A percentile compares a stretch with the other conserved stretches of the same genome.
These are phyloP conservation scores for Binderoboletus segoi DNA, from an alignment of 1,284 basidiomycete species.

Conservation along the genomic window DNA sequence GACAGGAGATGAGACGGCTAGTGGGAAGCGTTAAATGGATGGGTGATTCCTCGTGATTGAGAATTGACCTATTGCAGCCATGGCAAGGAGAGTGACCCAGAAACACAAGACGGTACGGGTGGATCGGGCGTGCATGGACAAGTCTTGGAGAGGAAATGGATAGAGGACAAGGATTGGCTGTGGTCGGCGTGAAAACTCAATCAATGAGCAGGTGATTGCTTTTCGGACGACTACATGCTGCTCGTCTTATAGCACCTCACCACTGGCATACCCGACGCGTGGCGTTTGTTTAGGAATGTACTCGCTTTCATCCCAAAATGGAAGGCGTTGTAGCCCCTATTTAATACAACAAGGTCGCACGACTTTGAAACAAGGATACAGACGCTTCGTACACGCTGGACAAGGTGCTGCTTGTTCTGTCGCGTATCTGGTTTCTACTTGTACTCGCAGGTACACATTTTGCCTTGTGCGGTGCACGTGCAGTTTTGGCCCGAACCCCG, in stretches of 20 bases:
- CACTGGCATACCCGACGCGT: neutral
- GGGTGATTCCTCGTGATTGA: neutral
- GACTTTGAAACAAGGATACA: neutral
- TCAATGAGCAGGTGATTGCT: conserved; percentile 24
- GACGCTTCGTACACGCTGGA: conserved; percentile 9
- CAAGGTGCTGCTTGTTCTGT: conserved; percentile 17
- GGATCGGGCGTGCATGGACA: neutral
- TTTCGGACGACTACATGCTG: neutral
- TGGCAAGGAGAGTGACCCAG: conserved; percentile 25
- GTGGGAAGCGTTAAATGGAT: neutral
- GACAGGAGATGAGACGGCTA: conserved; percentile 26
- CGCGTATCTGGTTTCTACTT: conserved; percentile 13
- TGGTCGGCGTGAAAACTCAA: conserved; percentile 12
- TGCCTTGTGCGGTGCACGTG: no score
- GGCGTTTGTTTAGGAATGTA: neutral
- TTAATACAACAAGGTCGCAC: conserved; percentile 4
- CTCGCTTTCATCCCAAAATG: conserved; percentile 27
- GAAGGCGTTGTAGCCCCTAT: conserved; percentile 12
- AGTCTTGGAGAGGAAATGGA: neutral
- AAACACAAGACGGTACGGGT: conserved; percentile 20
- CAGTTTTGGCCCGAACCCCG: conserved; percentile 19
- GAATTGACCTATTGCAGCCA: conserved; percentile 22
- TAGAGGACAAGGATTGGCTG: conserved; percentile 2
- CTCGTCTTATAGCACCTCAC: conserved; percentile 10
- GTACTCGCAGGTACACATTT: conserved; percentile 21